phyloP scores from a whole-genome alignment of 2,329 filamentous ascomycete species.

The Pyrenochaeta sp. region DNA sequence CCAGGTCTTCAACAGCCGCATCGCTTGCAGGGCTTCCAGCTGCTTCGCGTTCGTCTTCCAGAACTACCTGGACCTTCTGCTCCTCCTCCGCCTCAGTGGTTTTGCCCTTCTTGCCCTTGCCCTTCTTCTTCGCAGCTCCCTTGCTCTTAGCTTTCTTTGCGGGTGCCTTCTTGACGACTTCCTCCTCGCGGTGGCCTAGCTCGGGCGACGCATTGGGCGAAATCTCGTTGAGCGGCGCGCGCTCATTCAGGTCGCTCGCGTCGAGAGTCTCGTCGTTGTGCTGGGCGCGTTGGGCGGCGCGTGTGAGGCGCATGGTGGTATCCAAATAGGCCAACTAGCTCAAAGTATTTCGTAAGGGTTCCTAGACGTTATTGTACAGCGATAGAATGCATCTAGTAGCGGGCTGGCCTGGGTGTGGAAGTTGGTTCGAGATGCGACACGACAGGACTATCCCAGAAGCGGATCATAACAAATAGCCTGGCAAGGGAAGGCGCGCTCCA shows the following conservation, averaged over 20 bases:
- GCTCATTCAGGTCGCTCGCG: slow-evolving; percentile 37
- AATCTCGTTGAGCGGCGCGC: slow-evolving; percentile 51
- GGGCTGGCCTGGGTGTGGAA: slow-evolving; percentile 20
- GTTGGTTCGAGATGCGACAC: slow-evolving; percentile 24
- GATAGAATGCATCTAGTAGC: slow-evolving; percentile 22
- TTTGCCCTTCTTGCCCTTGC: slow-evolving; percentile 41
- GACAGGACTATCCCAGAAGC: slow-evolving; percentile 14
- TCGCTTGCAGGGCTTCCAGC: slow-evolving; percentile 28
- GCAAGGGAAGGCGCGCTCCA: slow-evolving; percentile 13
- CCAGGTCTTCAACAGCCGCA: slow-evolving; percentile 26
- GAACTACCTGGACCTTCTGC: slow-evolving; percentile 20
- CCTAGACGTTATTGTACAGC: slow-evolving; percentile 15
- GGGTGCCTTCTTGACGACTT: slow-evolving; percentile 33
- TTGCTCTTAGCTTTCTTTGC: slow-evolving; percentile 42
- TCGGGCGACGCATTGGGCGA: slow-evolving; percentile 42
- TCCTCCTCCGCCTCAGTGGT: slow-evolving; percentile 27
- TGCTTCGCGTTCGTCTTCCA: slow-evolving; percentile 31
- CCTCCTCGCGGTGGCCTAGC: slow-evolving; percentile 20
- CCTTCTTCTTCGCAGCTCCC: slow-evolving; percentile 40
- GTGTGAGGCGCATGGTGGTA: slow-evolving; percentile 52
- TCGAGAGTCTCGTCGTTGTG: slow-evolving; percentile 48
- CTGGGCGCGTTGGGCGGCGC: slow-evolving; percentile 52
- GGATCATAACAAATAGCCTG: slow-evolving; percentile 27
- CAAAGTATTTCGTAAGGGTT: slow-evolving; percentile 2
- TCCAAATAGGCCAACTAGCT: slow-evolving; percentile 3